Evolutionary conservation across 768 basidiomycete genomes (phyloP).

Genomic region (Leccinum ochraceum): DNA sequence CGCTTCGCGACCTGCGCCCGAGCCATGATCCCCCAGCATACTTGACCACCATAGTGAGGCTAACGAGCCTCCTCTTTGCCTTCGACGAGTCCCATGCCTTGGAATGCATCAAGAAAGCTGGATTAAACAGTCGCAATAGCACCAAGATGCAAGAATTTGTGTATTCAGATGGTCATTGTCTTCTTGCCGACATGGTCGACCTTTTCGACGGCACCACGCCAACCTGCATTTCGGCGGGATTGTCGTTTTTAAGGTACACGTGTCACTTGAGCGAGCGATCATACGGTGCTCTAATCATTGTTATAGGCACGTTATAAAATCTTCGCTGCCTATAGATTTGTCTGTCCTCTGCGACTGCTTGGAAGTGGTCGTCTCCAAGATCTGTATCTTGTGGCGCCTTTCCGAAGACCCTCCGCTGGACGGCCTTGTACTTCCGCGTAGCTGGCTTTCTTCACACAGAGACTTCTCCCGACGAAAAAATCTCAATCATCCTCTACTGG

Average conservation of each 20-base stretch:
- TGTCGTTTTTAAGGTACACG: slow-evolving; percentile 41
- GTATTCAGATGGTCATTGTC: slow-evolving; percentile 19
- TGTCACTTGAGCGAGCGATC: not conserved
- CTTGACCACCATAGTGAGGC: slow-evolving; percentile 43
- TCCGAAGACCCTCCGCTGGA: slow-evolving; percentile 34
- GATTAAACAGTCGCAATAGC: slow-evolving; percentile 19
- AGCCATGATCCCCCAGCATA: slow-evolving; percentile 2
- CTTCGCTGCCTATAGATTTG: slow-evolving; percentile 41
- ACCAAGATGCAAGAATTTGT: slow-evolving; percentile 7
- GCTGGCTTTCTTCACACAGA: slow-evolving; percentile 43
- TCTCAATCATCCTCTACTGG: slow-evolving; percentile 42
- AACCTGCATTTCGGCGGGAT: slow-evolving; percentile 36
- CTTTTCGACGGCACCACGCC: slow-evolving; percentile 29
- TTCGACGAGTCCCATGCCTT: slow-evolving; percentile 39
- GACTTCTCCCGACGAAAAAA: slow-evolving; percentile 18
- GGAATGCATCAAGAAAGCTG: slow-evolving; percentile 37
- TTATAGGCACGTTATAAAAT: slow-evolving; percentile 45
- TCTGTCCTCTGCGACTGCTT: slow-evolving; percentile 51
- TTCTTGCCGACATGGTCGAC: slow-evolving; percentile 36
- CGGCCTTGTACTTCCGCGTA: slow-evolving; percentile 51
- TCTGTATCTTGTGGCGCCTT: slow-evolving; percentile 38
- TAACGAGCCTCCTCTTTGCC: slow-evolving; percentile 38
- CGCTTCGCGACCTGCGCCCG: slow-evolving; percentile 40
- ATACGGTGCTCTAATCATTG: slow-evolving; percentile 26
- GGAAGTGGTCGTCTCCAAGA: slow-evolving; percentile 47